Conservation (phyloP, 768 basidiomycete species). For the Suillus brevipes region DNA sequence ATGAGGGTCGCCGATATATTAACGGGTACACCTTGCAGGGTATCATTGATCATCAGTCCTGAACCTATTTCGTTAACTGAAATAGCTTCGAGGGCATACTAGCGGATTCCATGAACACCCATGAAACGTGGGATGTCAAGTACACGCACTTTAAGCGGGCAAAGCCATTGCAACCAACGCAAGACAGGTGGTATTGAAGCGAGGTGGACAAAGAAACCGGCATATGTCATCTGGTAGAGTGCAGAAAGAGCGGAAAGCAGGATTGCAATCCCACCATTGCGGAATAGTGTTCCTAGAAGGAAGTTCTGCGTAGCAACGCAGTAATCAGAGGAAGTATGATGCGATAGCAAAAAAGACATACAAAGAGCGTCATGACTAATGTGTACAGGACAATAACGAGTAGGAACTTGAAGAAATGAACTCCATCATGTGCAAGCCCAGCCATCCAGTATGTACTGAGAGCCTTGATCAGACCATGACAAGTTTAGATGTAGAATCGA, state of each 20-base stretch:
- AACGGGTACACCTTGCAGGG: slow-evolving; percentile 79
- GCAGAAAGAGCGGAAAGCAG: slow-evolving; percentile 77
- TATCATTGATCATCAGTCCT: slow-evolving; percentile 81
- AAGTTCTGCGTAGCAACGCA: slow-evolving; percentile 64
- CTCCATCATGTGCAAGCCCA: slow-evolving; percentile 74
- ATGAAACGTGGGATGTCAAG: not conserved
- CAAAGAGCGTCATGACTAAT: slow-evolving; percentile 83
- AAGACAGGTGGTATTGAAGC: slow-evolving; percentile 83
- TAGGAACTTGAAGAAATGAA: slow-evolving; percentile 92
- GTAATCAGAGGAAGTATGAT: not conserved
- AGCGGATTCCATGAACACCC: not conserved
- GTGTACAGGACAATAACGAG: slow-evolving; percentile 86
- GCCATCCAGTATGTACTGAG: slow-evolving; percentile 93
- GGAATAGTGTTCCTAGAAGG: slow-evolving; percentile 79
- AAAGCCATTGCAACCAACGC: slow-evolving; percentile 91
- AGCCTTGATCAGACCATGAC: slow-evolving; percentile 9
- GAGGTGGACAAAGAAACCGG: slow-evolving; percentile 92
- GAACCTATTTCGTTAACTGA: slow-evolving; percentile 91
- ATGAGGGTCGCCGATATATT: slow-evolving; percentile 79
- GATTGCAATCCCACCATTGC: slow-evolving; percentile 88
- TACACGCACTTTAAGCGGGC: slow-evolving; percentile 61
- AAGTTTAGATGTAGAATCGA: not conserved
- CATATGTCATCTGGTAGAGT: slow-evolving; percentile 83
- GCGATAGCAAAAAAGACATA: slow-evolving; percentile 38
- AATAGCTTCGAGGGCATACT: slow-evolving; percentile 78